Base-by-base conservation (phyloP, 2,329 filamentous ascomycete species). In the Penicillium sp. region DNA sequence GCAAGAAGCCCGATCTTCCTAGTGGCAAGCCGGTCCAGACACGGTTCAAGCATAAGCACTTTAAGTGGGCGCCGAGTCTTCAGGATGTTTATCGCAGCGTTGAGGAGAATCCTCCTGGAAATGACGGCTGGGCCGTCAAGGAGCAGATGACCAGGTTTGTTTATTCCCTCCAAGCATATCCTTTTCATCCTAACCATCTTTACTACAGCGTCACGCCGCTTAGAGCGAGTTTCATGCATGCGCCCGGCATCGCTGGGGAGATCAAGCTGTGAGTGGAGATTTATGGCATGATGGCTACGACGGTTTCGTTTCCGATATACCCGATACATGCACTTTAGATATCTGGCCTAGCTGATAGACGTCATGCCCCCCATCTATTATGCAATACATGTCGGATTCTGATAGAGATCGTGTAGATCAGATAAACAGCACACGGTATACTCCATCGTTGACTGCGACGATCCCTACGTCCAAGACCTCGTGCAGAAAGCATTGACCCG, bases 41-140 rank as follows among this genome's bases (percentile, higher is more conserved):
- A 36, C 75, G 80, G 27, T 86, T 90, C 68, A 81, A 78, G 50
- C 90, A 95, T 71, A 90, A 89, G 69, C 89, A 95, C 72, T 97
- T 96, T 79, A 95, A 92, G 74, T 97, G 94, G 94, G 85, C 89
- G 43, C 94, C 92, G 2, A 84, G 83, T 57, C 94, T 97, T 72
- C 80, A 83, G 30, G 92, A 95, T 71, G 90, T 97, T 2, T 90
- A 90, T 71, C 83, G 88, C 67, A 92, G 88, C 60, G 91, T 96
- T n/a, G 84, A 91, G 61, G 82, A 87, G 58, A 85, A 87, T 35
- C 77, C 79, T 28, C 88, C 89, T 4, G 91, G 91, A 3, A 95
- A 90, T 67, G 94, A 99, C 72, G 94, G 92, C 5, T 96, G 92
- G 90, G 87, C 87, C 31, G 89, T 99, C 22, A 88, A 88, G 69